These are phyloP conservation scores for Leucosporidium creatinivorum DNA, from an alignment of 768 basidiomycete genomes.

Conservation along the genomic window DNA sequence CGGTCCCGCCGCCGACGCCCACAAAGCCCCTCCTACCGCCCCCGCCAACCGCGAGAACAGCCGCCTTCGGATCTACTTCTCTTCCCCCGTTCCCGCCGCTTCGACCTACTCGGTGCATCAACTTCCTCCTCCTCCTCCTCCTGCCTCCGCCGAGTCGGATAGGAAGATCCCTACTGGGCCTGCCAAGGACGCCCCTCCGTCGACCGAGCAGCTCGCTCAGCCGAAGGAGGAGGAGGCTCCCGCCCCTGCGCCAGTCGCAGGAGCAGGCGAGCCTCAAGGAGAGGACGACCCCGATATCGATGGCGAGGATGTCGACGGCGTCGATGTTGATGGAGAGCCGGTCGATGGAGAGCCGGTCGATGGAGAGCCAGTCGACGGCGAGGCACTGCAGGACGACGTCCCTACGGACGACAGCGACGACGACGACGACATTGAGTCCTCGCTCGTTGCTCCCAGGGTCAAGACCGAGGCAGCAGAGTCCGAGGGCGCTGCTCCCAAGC, in stretches of 20 bases:
- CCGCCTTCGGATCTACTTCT: conserved; percentile 46
- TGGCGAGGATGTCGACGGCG: conserved; percentile 13
- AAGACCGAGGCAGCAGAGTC: neutral
- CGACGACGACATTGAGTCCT: neutral
- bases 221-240: neutral
- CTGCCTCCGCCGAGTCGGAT: neutral
- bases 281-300: conserved; percentile 4
- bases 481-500: neutral
- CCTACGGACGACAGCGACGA: conserved; percentile 4
- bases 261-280: conserved; percentile 25
- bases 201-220: conserved; percentile 38
- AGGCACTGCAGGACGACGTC: neutral
- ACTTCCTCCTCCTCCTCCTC: neutral
- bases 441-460: neutral
- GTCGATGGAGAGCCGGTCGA: neutral
- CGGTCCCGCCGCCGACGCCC: conserved; percentile 27
- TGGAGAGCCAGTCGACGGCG: neutral
- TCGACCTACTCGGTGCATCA: conserved; percentile 20
- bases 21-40: neutral
- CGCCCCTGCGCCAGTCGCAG: neutral
- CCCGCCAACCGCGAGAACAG: conserved; percentile 39
- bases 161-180: neutral
- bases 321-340: conserved; percentile 19
- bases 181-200: conserved; percentile 18
- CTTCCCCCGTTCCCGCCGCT: conserved; percentile 40